Evolutionary conservation across 2,329 filamentous ascomycete species (phyloP), one percentile per base, ranked within the genome.

Genomic region (Botryotinia globosa): DNA sequence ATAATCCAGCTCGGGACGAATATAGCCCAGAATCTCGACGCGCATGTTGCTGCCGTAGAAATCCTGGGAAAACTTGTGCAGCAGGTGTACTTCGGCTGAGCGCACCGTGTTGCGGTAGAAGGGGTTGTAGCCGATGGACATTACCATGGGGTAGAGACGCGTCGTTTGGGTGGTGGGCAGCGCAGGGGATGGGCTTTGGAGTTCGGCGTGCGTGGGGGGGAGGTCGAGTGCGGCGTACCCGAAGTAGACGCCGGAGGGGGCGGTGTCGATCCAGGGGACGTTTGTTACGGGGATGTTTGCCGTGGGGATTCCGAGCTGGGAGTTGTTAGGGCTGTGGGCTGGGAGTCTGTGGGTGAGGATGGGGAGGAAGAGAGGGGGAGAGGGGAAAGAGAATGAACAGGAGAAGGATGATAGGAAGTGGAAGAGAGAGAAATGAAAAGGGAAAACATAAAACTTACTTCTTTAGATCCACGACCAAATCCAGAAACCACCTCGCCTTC

Each of bases 101-200:
- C 93, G 90, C 64, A 93, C 89, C 7, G 87, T 90, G 86, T 99
- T 98, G 81, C 94, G 94, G 87, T 97, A 99, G 84, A 94, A 98
- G 0, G 96, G 96, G 83, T 98, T 99, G 87, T 94, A 98, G 62
- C 96, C 96, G 77, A 98, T 95, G 74, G 90, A 93, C 91, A 98
- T 92, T 76, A 97, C 94, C 87, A 97, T 96, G 1, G 93, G 93
- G 82, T 91, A 93, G 72, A 96, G 85, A 62, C 80, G 79, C 78
- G 78, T 83, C n/a, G 62, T 39, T 18, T 69, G 65, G 25, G 76
- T 73, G 73, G 61, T 77, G 72, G 37, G 80, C 3, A 75, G 71
- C 22, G 74, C 51, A 32, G 56, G 59, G 73, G 69, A 68, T 39
- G 71, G 42, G 48, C 8, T 29, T 25, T 29, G 34, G 42, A 74